These are phyloP conservation scores for Pyrrhoderma noxium DNA, from an alignment of 1,284 basidiomycete genomes.

Conservation along the genomic window DNA sequence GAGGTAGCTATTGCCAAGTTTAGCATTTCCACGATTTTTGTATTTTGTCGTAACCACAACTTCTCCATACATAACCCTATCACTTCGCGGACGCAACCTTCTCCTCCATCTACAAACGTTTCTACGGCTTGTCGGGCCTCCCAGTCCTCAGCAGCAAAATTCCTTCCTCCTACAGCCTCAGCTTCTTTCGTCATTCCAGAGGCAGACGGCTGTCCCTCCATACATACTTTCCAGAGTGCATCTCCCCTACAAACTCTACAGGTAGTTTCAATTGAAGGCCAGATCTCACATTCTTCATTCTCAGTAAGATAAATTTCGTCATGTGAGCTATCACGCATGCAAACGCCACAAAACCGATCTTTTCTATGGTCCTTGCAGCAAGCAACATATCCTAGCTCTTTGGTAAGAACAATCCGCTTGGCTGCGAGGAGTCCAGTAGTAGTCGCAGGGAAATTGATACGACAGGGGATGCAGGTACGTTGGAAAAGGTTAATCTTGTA, in stretches of 20 bases:
- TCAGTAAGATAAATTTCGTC: conserved; percentile 45
- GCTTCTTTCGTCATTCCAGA: conserved; percentile 38
- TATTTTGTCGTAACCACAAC: conserved; percentile 56
- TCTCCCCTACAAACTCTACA: conserved; percentile 57
- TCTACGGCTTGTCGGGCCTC: conserved; percentile 57
- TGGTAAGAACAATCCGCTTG: conserved; percentile 37
- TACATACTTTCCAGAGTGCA: conserved; percentile 45
- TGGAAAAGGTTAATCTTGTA: conserved; percentile 34
- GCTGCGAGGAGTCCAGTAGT: conserved; percentile 41
- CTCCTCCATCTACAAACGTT: conserved; percentile 60
- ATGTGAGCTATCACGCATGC: conserved; percentile 51
- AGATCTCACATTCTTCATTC: conserved; percentile 64
- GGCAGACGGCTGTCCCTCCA: conserved; percentile 24
- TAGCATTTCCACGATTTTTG: conserved; percentile 57
- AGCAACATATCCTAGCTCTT: conserved; percentile 38
- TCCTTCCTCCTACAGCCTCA: conserved; percentile 49
- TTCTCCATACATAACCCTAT: conserved; percentile 55
- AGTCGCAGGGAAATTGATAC: conserved; percentile 51
- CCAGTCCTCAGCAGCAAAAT: conserved; percentile 43
- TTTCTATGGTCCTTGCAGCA: conserved; percentile 62
- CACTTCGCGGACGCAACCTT: conserved; percentile 61
- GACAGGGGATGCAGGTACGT: conserved; percentile 56
- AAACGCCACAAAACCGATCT: conserved; percentile 54
- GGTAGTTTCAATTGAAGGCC: conserved; percentile 56
- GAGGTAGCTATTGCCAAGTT: conserved; percentile 58